Percentiles rank a stretch among this genome's conserved stretches.
These are phyloP conservation scores for Fusarium cyanostomum DNA, from an alignment of 2,329 filamentous ascomycete genomes.

Conservation along the genomic window DNA sequence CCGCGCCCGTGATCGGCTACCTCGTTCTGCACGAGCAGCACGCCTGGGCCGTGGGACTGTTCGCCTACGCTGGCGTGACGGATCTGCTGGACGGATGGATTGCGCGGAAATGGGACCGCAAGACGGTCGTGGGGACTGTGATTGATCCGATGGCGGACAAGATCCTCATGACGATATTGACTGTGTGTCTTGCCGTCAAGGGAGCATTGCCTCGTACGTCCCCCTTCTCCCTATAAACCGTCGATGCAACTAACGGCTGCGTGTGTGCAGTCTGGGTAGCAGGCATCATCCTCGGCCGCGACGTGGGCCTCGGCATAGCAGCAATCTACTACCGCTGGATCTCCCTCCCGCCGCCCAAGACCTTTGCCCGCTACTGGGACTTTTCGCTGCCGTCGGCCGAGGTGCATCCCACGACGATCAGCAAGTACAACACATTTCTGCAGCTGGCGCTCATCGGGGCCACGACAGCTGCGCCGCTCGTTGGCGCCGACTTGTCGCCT, in stretches of 20 bases:
- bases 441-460: slow-evolving; percentile 88
- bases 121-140: slow-evolving; percentile 93
- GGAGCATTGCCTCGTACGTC: slow-evolving; percentile 79
- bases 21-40: slow-evolving; percentile 86
- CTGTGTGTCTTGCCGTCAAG: slow-evolving; percentile 84
- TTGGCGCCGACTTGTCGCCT: slow-evolving; percentile 66
- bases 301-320: slow-evolving; percentile 81
- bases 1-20: slow-evolving; percentile 88
- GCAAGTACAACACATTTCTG: slow-evolving; percentile 92
- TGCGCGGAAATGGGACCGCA: slow-evolving; percentile 83
- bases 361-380: slow-evolving; percentile 93
- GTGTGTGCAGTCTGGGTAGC: slow-evolving; percentile 78
- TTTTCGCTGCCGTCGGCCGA: slow-evolving; percentile 90
- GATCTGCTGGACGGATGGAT: slow-evolving; percentile 96
- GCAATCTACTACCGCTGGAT: slow-evolving; percentile 98
- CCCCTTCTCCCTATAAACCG: background rate
- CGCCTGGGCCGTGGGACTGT: slow-evolving; percentile 81
- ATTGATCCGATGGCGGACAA: slow-evolving; percentile 99
- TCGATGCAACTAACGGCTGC: background rate
- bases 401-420: slow-evolving; percentile 83
- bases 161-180: slow-evolving; percentile 91
- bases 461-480: slow-evolving; percentile 81
- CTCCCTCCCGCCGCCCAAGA: slow-evolving; percentile 91
- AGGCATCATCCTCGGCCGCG: slow-evolving; percentile 87
- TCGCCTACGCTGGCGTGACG: slow-evolving; percentile 90